Evolutionary conservation across 768 basidiomycete genomes (phyloP), one percentile per base, ranked within the genome.

Genomic region (Agrocybe praecox): DNA sequence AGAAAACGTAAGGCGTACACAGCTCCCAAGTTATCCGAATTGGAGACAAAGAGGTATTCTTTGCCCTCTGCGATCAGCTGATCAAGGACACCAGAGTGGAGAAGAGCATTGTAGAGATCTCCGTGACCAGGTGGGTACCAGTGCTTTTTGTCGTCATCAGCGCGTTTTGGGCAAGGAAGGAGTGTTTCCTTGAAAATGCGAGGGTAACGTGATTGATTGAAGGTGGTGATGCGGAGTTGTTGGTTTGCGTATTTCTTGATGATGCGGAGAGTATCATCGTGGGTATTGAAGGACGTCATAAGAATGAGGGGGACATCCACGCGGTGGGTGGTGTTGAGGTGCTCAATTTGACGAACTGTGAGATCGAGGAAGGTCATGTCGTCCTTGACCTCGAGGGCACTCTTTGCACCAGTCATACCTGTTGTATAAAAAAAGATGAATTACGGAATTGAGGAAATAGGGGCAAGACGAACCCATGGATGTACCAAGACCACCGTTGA

Each of bases 71-170:
- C 78, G 53, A 98, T 76, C 43, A 98, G 83, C 74, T 92, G 88
- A 69, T 96, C 93, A 61, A 98, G 82, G 50, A 95, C 86, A 60
- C 96, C 94, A 21, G 90, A 93, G 75, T 95, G 94, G 67, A 85
- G 75, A 60, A 98, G 80, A 33, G 95, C 93, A 65, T 96, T 94
- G 78, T 95, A 98, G 67, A 98, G 77, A 74, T 98, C 95, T 70
- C 96, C 95, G 78, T 98, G 96, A 63, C 96, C 95, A 49, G 96
- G 93, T 53, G 96, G 94, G 81, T 97, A 98, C 94, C 96, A 98
- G 75, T 86, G 77, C 69, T 85, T 84, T 83, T 96, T 94, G 80
- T 96, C 90, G 64, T 89, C 89, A 55, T 83, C 82, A 34, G 87
- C 87, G 46, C 82, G 80, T 66, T 86, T 85, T 17, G 94, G 92